Evolutionary conservation across 371 early-diverging fungal genomes (phyloP).

Genomic region (Syncephalastrum contaminatum): DNA sequence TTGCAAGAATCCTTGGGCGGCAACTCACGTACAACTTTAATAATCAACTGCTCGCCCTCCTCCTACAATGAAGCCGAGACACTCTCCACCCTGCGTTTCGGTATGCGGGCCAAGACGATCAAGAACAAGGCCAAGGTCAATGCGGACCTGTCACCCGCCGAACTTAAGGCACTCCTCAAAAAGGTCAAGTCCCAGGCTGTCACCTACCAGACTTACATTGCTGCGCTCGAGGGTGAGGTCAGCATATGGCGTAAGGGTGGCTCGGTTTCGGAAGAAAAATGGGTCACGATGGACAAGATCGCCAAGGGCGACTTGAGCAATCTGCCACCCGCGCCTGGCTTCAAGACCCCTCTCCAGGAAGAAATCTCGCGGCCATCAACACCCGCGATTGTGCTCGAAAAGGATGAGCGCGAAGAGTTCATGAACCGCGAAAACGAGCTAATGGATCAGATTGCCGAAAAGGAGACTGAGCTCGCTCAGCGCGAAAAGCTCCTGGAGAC

Average conservation of each 20-base stretch:
- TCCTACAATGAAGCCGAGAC: constrained; percentile 97
- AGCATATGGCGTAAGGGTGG: constrained; percentile 86
- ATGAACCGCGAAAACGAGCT: constrained; percentile 93
- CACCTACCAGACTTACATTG: constrained; percentile 78
- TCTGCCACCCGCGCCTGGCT: constrained; percentile 48
- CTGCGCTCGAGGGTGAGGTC: constrained; percentile 86
- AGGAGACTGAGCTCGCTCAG: constrained; percentile 68
- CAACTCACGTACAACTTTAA: constrained; percentile 94
- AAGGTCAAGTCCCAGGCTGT: constrained; percentile 80
- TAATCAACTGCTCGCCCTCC: constrained; percentile 96
- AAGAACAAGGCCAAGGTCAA: constrained; percentile 99
- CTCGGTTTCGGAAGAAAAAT: constrained; percentile 68
- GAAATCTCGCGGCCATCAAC: constrained; percentile 72
- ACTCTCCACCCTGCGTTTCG: constrained; percentile 94
- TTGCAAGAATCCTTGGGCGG: constrained; percentile 98
- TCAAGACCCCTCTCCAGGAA: constrained; percentile 34
- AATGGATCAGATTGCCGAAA: constrained; percentile 86
- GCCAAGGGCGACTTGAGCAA: constrained; percentile 47
- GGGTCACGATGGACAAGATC: constrained; percentile 74
- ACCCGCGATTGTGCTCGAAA: constrained; percentile 72
- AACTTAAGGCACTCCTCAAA: constrained; percentile 91
- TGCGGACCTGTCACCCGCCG: constrained; percentile 88
- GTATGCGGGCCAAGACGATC: constrained; percentile 96
- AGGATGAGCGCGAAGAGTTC: constrained; percentile 93
- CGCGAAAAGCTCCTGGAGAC: constrained; percentile 57